phyloP scores from a whole-genome alignment of 768 basidiomycete genomes.

The Candolleomyces aberdarensis region DNA sequence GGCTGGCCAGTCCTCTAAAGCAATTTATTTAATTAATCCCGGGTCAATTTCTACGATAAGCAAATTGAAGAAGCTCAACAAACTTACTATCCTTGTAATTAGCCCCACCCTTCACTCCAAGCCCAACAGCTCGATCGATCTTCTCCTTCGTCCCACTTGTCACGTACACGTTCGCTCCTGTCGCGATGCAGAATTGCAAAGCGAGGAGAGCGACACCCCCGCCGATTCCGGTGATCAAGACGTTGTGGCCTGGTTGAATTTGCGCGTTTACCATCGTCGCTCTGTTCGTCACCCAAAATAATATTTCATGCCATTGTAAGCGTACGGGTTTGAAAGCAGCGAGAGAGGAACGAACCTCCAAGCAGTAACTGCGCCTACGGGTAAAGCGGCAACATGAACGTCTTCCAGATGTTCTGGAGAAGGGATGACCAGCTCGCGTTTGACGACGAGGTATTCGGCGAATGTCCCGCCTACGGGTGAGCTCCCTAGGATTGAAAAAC shows the following conservation, averaged over 20 bases:
- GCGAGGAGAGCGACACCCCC: conserved; percentile 81
- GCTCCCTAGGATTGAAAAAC: conserved; percentile 70
- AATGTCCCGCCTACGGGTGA: conserved; percentile 63
- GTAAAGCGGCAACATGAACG: conserved; percentile 73
- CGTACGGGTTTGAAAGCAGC: background rate
- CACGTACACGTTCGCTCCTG: conserved; percentile 79
- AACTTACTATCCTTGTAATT: conserved; percentile 64
- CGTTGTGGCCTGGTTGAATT: conserved; percentile 60
- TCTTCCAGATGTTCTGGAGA: conserved; percentile 68
- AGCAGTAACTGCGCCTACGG: conserved; percentile 74
- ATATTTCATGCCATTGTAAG: background rate
- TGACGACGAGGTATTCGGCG: conserved; percentile 71
- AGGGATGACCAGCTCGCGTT: conserved; percentile 60
- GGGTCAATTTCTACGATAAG: no score
- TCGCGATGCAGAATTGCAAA: conserved; percentile 71
- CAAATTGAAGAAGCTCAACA: background rate
- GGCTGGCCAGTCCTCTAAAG: conserved; percentile 49
- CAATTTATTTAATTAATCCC: no score
- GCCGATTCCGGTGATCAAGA: conserved; percentile 80
- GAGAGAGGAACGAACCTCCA: conserved; percentile 56
- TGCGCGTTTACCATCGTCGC: conserved; percentile 48
- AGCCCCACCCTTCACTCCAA: conserved; percentile 78
- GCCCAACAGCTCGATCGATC: conserved; percentile 56
- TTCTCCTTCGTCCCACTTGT: conserved; percentile 71
- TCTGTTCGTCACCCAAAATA: background rate